Evolutionary conservation across 306 rosid genomes (phyloP).

Genomic region (Cucurbita argyrosperma): DNA sequence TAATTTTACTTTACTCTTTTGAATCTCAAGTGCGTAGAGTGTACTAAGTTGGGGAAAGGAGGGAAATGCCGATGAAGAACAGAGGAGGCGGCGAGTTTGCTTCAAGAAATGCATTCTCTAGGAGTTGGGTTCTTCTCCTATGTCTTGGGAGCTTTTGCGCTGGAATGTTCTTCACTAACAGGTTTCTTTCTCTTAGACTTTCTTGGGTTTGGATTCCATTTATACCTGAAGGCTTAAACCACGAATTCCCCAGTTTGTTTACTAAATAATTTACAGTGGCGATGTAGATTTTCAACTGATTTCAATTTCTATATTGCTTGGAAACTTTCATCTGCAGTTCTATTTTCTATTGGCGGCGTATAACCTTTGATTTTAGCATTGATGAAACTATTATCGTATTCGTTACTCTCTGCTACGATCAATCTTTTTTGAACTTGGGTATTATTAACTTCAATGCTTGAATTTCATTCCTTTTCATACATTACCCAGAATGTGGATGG

Average conservation of each 20-base stretch:
- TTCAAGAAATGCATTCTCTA: slow-evolving; percentile 30
- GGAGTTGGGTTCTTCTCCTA: slow-evolving; percentile 58
- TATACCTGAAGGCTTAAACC: background rate
- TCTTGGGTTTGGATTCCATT: background rate
- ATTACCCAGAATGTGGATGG: slow-evolving; percentile 46
- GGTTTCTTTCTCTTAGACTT: slow-evolving; percentile 31
- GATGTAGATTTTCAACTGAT: background rate
- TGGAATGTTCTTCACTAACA: slow-evolving; percentile 65
- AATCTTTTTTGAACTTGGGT: background rate
- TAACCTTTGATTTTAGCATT: background rate
- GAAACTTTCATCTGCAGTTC: background rate
- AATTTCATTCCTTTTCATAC: background rate
- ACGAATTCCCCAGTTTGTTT: background rate
- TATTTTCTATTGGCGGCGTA: background rate
- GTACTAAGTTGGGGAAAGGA: background rate
- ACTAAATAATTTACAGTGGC: background rate
- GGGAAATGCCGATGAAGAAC: slow-evolving; percentile 43
- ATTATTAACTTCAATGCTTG: background rate
- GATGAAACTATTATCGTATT: background rate
- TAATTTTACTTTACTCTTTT: background rate
- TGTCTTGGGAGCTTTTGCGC: slow-evolving; percentile 80
- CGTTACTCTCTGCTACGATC: background rate
- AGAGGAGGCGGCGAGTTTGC: slow-evolving; percentile 36
- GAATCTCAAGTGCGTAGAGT: background rate
- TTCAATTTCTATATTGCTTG: background rate